These are phyloP conservation scores for Termitomyces sp. DNA, from an alignment of 768 basidiomycete species.

Conservation along the genomic window DNA sequence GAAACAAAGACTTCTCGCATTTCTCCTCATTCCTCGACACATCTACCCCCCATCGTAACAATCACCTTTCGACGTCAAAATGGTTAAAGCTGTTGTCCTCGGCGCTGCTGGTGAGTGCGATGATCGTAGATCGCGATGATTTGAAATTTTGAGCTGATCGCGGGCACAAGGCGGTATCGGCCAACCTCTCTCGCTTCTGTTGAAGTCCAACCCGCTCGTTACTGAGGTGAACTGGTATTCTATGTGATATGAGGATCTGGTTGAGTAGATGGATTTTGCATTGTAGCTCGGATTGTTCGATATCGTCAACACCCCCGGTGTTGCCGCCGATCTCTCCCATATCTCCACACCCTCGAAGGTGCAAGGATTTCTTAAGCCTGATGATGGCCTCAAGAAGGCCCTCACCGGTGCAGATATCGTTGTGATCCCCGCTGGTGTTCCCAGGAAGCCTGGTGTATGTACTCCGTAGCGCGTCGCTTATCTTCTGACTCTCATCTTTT, in stretches of 20 bases:
- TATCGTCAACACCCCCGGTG: slow-evolving; percentile 98
- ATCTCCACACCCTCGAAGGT: slow-evolving; percentile 88
- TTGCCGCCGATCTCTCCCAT: slow-evolving; percentile 92
- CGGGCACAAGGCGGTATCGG: slow-evolving; percentile 80
- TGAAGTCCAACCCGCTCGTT: slow-evolving; percentile 82
- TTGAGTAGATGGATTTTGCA: neutral
- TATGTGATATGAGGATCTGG: neutral
- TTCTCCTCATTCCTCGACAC: slow-evolving; percentile 6
- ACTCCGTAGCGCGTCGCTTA: slow-evolving; percentile 5
- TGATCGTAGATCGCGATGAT: slow-evolving; percentile 11
- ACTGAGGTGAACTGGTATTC: slow-evolving; percentile 53
- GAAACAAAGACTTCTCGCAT: neutral
- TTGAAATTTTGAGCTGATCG: slow-evolving; percentile 3
- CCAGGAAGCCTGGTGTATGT: slow-evolving; percentile 90
- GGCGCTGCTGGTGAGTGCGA: slow-evolving; percentile 78
- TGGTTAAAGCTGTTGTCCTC: slow-evolving; percentile 89
- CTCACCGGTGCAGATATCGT: slow-evolving; percentile 87
- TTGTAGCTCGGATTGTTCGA: slow-evolving; percentile 82
- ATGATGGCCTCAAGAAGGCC: slow-evolving; percentile 80
- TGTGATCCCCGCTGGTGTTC: slow-evolving; percentile 95
- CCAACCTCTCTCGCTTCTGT: slow-evolving; percentile 89
- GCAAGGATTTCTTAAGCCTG: slow-evolving; percentile 71
- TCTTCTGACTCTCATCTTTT: slow-evolving; percentile 5
- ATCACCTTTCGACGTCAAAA: slow-evolving; percentile 19
- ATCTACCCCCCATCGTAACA: slow-evolving; percentile 1